Base-by-base conservation (phyloP, 306 rosid species). In the Cucurbita moschata region DNA sequence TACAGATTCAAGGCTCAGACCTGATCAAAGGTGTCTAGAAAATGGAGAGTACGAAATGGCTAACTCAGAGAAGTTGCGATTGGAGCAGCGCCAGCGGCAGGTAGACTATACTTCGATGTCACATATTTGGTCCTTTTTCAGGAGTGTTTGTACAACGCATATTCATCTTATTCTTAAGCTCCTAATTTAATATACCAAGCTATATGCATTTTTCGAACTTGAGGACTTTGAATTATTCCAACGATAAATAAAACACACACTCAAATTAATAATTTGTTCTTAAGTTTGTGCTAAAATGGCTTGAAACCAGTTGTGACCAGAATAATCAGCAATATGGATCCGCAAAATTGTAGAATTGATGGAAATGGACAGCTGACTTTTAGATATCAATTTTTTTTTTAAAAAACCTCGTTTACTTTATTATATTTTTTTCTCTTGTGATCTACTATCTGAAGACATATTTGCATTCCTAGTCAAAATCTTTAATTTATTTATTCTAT, bases 41-140 rank as follows among this genome's bases (percentile, higher is more conserved):
- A 95, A 91, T 75, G 99, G 99, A 77, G 96, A 89, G 83, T 95
- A 88, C 71, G 99, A 95, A 82, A 91, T 91, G 99, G 99, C 97
- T 65, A 95, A 95, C 79, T 79, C 85, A 8, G 99, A 95, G 75
- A 95, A 95, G 83, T 78, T 91, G 82, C 86, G 99, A 60, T 82
- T 95, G 68, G 99, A 95, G 85, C 97, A 95, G 85, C 86, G 96
- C 72, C 99, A 95, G 78, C 99, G 99, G 18, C 99, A 91, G 96
- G 99, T 95, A 80, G 15, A 9, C 42, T 38, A n/a, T 8, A 38
- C 35, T 12, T 35, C 11, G 0, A 10, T 50, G 30, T 50, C 60
- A 38, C 72, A 67, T 46, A 21, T 6, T 23, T 62, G 26, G 69
- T 62, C 18, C 47, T 38, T 62, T 39, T 38, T 38, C 23, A 61